Conservation (phyloP, 768 basidiomycete genomes). For the Sarcomyxa edulis region DNA sequence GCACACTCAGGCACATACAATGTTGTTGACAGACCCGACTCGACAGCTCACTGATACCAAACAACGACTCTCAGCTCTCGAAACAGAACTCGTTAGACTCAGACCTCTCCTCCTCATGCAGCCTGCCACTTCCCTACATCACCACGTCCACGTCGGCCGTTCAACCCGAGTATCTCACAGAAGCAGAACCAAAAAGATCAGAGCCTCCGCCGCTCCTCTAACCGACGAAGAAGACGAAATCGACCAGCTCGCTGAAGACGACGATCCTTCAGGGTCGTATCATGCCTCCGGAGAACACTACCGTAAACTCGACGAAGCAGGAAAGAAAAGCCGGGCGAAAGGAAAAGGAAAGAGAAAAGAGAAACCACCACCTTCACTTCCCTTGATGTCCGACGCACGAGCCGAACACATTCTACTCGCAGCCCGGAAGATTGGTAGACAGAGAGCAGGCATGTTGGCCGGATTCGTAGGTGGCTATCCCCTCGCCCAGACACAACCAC, state of each 20-base stretch:
- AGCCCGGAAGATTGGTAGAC: slow-evolving; percentile 61
- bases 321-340: too few species aligned
- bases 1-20: too few species aligned
- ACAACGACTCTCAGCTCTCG: slow-evolving; percentile 46
- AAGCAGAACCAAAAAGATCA: slow-evolving; percentile 1
- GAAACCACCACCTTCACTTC: slow-evolving; percentile 13
- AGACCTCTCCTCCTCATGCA: slow-evolving; percentile 69
- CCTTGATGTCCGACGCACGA: slow-evolving; percentile 57
- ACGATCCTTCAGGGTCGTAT: background rate
- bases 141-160: background rate
- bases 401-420: slow-evolving; percentile 69
- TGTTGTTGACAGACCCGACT: background rate
- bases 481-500: slow-evolving; percentile 11
- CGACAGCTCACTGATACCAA: slow-evolving; percentile 56
- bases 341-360: slow-evolving; percentile 11
- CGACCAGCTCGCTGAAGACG: background rate
- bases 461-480: slow-evolving; percentile 35
- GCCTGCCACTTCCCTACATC: slow-evolving; percentile 28
- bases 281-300: background rate
- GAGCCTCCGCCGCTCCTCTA: background rate
- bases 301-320: background rate
- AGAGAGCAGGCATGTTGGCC: slow-evolving; percentile 51
- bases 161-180: background rate
- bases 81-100: slow-evolving; percentile 59
- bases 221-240: slow-evolving; percentile 5